A percentile compares a stretch with the other conserved stretches of the same genome.
Evolutionary conservation across 495 filamentous ascomycete genomes (phyloP).

Genomic region (Parathielavia hyrcaniae): DNA sequence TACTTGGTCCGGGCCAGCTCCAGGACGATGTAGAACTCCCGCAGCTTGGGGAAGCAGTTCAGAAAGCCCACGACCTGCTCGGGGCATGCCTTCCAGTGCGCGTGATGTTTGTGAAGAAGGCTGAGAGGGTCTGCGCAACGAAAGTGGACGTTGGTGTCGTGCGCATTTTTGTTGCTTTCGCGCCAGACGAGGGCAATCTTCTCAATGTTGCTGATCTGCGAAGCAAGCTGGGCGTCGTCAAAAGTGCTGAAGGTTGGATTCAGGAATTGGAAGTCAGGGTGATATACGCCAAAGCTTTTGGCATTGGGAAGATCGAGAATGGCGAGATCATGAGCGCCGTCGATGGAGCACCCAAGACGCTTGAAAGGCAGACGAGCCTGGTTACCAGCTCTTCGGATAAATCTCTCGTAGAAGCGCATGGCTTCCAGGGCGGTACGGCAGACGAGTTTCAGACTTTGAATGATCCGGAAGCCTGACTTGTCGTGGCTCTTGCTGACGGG

Average conservation of each 20-base stretch:
- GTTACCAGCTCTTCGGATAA: not conserved
- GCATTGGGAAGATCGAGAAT: not conserved
- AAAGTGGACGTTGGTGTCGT: not conserved
- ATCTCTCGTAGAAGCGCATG: not conserved
- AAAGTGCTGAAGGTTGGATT: not conserved
- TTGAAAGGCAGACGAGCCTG: conserved; percentile 2
- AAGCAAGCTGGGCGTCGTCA: not conserved
- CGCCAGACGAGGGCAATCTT: conserved; percentile 7
- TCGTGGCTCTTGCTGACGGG: not conserved
- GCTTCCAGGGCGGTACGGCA: not conserved
- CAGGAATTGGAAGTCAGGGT: conserved; percentile 1
- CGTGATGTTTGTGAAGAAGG: not conserved
- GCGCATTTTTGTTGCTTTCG: too few species aligned
- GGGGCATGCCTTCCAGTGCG: conserved; percentile 11
- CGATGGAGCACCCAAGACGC: not conserved
- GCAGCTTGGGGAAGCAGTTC: conserved; percentile 19
- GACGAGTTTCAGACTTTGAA: not conserved
- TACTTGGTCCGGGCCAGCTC: not conserved
- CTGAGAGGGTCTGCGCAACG: not conserved
- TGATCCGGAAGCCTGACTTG: conserved; percentile 6
- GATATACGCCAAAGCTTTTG: not conserved
- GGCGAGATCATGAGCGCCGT: conserved; percentile 10
- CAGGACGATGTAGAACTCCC: conserved; percentile 25
- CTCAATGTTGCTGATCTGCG: not conserved
- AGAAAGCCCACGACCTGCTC: conserved; percentile 18